phyloP scores from a whole-genome alignment of 2,329 filamentous ascomycete species.

The Monilinia fructigena region DNA sequence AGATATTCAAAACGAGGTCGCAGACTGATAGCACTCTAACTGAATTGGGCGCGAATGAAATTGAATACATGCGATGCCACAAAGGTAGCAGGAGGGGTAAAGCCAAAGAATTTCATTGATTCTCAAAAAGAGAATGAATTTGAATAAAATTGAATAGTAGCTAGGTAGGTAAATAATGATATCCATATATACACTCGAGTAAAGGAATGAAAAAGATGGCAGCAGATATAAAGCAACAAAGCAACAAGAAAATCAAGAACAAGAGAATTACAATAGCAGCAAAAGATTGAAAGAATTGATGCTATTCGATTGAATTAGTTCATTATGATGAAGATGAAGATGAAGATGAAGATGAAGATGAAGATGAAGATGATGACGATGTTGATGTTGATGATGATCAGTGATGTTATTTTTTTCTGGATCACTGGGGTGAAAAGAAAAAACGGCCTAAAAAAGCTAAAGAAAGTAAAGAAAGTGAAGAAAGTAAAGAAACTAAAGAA shows the following conservation, averaged over 20 bases:
- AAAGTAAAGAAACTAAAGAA: too few species aligned
- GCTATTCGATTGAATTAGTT: background rate
- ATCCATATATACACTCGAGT: too few species aligned
- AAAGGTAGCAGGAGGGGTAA: background rate
- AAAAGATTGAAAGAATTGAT: background rate
- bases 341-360: too few species aligned
- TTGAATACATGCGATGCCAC: background rate
- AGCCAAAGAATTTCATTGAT: background rate
- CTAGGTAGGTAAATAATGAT: background rate
- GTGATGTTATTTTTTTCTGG: too few species aligned
- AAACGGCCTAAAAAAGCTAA: too few species aligned
- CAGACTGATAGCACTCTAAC: background rate
- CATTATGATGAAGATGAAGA: background rate
- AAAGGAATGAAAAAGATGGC: background rate
- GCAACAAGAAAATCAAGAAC: background rate
- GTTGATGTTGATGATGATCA: too few species aligned
- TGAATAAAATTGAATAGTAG: background rate
- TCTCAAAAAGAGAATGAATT: background rate
- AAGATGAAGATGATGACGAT: too few species aligned
- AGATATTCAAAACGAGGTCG: background rate
- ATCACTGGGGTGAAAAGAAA: too few species aligned
- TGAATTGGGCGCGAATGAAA: background rate
- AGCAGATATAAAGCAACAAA: background rate
- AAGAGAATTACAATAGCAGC: background rate
- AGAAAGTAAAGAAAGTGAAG: too few species aligned